Evolutionary conservation across 164 flowering plant species (phyloP), one percentile per base, ranked within the genome.

Genomic region (Vitis riparia): DNA sequence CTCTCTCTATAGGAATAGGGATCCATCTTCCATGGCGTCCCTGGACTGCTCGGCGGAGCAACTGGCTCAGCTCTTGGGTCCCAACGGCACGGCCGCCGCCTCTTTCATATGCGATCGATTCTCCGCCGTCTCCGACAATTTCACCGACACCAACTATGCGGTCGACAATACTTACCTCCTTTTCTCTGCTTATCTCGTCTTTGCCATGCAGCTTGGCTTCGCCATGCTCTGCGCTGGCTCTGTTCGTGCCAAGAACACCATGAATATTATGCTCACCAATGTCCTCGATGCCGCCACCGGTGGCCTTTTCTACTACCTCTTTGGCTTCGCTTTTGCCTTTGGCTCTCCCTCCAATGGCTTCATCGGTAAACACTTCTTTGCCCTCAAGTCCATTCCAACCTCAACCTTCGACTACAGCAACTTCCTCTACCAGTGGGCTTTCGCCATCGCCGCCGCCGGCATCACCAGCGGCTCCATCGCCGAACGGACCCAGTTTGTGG

Each of bases 371-470:
- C 97, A 88, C 14, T 67, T 64, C 79, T 91, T 91, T 68, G 97
- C 81, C 12, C 81, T 91, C 15, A 77, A 72, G 16, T 63, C 64
- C 2, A 19, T 89, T 47, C 97, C 94, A 0, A 8, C 75, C 1
- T 0, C 48, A 0, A 0, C n/a, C 49, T 71, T 61, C 44, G 96
- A 90, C 59, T 90, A 82, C 76, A 73, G 82, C 48, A 51, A 55
- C 57, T 90, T 90, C 65, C 79, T 90, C 2, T 90, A 80, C 66
- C 96, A 90, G 69, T 90, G 96, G 92, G 90, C 92, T 23, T 88
- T 90, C 63, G 92, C 96, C 14, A 90, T 90, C 10, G 96, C 96
- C 1, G 96, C 90, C n/a, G 96, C 96, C 17, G 96, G 96, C 0
- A 90, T 88, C 57, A 90, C 92, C 71, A 81, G 85, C 62, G 95